phyloP scores from a whole-genome alignment of 495 filamentous ascomycete genomes.

The Podospora tetraspora region DNA sequence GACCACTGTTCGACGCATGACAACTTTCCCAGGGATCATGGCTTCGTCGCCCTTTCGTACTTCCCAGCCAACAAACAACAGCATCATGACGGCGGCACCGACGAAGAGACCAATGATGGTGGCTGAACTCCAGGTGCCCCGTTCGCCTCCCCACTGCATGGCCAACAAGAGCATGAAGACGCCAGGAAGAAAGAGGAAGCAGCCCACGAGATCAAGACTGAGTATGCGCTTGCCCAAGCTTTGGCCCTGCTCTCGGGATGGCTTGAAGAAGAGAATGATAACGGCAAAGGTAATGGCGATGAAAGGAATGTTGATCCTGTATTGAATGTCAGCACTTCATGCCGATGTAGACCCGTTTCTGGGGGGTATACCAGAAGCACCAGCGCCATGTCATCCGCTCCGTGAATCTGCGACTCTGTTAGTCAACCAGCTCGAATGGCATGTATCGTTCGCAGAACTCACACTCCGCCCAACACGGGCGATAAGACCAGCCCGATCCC shows the following conservation, averaged over 20 bases:
- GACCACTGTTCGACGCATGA: slow-evolving; percentile 11
- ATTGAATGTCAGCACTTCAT: neutral
- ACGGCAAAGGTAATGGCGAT: slow-evolving; percentile 7
- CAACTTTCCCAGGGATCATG: slow-evolving; percentile 39
- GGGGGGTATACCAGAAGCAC: neutral
- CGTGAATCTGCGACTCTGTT: neutral
- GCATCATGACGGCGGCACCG: too few species aligned
- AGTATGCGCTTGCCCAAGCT: too few species aligned
- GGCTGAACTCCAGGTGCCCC: too few species aligned
- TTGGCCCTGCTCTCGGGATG: neutral
- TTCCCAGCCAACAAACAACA: neutral
- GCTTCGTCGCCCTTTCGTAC: neutral
- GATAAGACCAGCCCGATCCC: too few species aligned
- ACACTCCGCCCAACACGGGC: slow-evolving; percentile 2
- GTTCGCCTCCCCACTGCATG: too few species aligned
- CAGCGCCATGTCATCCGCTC: neutral
- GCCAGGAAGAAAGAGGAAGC: too few species aligned
- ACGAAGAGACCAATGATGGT: too few species aligned
- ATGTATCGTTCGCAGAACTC: neutral
- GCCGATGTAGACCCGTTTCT: too few species aligned
- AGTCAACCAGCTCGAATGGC: neutral
- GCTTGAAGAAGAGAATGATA: slow-evolving; percentile 7
- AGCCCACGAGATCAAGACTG: too few species aligned
- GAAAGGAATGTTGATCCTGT: slow-evolving; percentile 14
- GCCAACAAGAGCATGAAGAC: too few species aligned